A percentile compares a stretch with the other conserved stretches of the same genome.
These are phyloP conservation scores for Mortierella sp. DNA, from an alignment of 371 early-diverging fungal genomes.

Conservation along the genomic window DNA sequence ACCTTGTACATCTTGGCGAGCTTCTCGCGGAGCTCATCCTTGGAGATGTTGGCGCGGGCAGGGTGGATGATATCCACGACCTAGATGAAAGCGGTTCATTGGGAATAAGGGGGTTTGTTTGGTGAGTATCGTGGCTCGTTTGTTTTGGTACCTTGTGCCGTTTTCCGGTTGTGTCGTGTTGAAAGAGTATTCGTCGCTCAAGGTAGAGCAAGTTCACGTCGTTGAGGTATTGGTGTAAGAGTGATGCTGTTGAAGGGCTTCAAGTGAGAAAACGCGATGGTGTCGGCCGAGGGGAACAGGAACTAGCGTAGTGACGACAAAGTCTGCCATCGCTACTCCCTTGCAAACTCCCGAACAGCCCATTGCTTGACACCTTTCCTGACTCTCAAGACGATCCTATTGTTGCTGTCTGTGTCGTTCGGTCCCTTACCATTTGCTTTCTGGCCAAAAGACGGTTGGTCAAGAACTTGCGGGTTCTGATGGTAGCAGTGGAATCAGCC, in stretches of 20 bases:
- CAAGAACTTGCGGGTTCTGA: slow-evolving; percentile 98
- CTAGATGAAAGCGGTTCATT: slow-evolving; percentile 79
- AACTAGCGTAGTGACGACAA: no score
- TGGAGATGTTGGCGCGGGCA: slow-evolving; percentile 92
- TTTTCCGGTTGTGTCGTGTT: no score
- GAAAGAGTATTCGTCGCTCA: no score
- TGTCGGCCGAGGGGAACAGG: no score
- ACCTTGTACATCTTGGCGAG: slow-evolving; percentile 97
- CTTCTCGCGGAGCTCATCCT: slow-evolving; percentile 95
- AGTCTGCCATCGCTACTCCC: no score
- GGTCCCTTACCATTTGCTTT: slow-evolving; percentile 92
- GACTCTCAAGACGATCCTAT: no score
- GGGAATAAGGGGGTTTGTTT: no score
- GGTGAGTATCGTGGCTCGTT: background rate
- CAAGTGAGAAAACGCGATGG: no score
- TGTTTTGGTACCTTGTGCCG: no score
- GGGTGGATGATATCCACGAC: slow-evolving; percentile 97
- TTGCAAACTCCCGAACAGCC: background rate
- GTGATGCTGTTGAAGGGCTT: no score
- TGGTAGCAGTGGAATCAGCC: slow-evolving; percentile 90
- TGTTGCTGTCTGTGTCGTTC: background rate
- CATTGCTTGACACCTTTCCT: slow-evolving; percentile 21
- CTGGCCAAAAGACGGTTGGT: slow-evolving; percentile 98
- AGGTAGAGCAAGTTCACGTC: no score
- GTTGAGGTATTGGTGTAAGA: no score